Conservation (phyloP, 2,329 filamentous ascomycete genomes). For the Spiromastix sp. region DNA sequence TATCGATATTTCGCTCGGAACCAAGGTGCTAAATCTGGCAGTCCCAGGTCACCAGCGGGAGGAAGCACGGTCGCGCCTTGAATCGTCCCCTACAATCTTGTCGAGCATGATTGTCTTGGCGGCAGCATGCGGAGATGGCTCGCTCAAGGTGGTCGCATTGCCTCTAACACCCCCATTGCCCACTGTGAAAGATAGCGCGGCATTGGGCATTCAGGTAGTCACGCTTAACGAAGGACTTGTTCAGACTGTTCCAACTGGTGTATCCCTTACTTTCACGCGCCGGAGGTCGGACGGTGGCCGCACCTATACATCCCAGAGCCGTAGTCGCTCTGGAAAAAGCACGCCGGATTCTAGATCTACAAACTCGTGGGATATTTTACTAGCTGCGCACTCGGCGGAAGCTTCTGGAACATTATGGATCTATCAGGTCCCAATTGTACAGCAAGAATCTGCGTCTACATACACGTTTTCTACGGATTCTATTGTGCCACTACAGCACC, state of each 20-base stretch:
- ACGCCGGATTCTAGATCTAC: conserved; percentile 8
- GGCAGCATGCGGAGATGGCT: conserved; percentile 46
- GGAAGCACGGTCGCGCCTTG: conserved; percentile 26
- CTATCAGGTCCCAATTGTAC: conserved; percentile 30
- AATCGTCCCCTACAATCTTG: conserved; percentile 38
- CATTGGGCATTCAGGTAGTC: conserved; percentile 37
- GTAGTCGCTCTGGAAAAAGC: conserved; percentile 12
- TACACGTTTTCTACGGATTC: conserved; percentile 25
- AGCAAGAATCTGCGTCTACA: conserved; percentile 12
- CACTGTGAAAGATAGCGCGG: conserved; percentile 23
- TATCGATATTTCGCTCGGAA: conserved; percentile 44
- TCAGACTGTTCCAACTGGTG: conserved; percentile 39
- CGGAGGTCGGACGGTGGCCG: conserved; percentile 20
- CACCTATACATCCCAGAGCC: conserved; percentile 21
- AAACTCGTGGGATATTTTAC: conserved; percentile 33
- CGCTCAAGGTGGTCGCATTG: conserved; percentile 44
- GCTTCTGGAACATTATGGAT: conserved; percentile 35
- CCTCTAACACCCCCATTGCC: conserved; percentile 44
- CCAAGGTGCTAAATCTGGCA: conserved; percentile 43
- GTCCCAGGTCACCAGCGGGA: conserved; percentile 36
- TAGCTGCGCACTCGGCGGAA: conserved; percentile 37
- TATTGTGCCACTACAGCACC: conserved; percentile 35
- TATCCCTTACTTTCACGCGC: conserved; percentile 45
- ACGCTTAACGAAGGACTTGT: conserved; percentile 37
- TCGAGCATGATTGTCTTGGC: conserved; percentile 43